These are phyloP conservation scores for Castanea mollissima DNA, from an alignment of 306 rosid genomes.

Conservation along the genomic window DNA sequence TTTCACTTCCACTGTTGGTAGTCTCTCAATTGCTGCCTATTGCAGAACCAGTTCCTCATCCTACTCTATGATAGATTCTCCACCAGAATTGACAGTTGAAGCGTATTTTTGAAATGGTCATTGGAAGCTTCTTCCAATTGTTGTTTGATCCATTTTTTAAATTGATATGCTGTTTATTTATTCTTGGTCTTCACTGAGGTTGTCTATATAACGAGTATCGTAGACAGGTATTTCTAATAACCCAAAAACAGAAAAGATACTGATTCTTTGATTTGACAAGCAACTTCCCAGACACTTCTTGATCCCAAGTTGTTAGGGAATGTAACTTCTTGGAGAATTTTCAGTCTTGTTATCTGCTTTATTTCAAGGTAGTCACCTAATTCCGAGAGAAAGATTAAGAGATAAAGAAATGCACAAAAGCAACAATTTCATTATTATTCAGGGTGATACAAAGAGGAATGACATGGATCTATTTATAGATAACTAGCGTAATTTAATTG, in stretches of 20 bases:
- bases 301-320: not conserved
- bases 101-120: conserved; percentile 22
- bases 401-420: too few species aligned
- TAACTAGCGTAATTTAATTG: too few species aligned
- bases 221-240: not conserved
- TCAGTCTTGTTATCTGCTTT: not conserved
- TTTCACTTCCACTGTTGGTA: conserved; percentile 28
- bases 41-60: conserved; percentile 42
- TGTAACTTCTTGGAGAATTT: not conserved
- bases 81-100: conserved; percentile 40
- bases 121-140: conserved; percentile 35
- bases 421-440: too few species aligned
- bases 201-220: not conserved
- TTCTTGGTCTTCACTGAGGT: conserved; percentile 5
- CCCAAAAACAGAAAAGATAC: too few species aligned
- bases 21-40: conserved; percentile 55
- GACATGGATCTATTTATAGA: too few species aligned
- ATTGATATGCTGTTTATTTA: not conserved
- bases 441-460: too few species aligned
- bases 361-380: not conserved
- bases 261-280: too few species aligned
- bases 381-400: too few species aligned
- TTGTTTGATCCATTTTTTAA: conserved; percentile 42
- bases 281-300: too few species aligned
- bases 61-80: conserved; percentile 52